Conservation (phyloP, 208 protist genomes). For the Trypanosoma cruzi region DNA sequence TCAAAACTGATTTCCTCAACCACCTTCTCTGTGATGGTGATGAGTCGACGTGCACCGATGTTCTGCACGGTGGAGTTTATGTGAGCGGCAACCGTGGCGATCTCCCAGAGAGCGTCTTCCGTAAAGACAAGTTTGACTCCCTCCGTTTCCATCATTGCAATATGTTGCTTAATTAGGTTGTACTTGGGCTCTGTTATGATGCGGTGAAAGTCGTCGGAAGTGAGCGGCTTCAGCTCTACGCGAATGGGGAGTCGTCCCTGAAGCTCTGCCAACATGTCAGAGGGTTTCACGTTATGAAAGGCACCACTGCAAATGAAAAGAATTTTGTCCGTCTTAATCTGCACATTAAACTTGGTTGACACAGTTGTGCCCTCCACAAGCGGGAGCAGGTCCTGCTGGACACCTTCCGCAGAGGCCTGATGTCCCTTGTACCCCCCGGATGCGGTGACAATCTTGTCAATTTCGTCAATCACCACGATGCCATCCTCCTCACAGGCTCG, state of each 20-base stretch:
- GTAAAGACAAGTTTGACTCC: conserved; percentile 95
- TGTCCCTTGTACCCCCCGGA: conserved; percentile 88
- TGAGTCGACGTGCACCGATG: conserved; percentile 97
- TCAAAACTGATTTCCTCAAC: conserved; percentile 97
- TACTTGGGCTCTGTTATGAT: conserved; percentile 98
- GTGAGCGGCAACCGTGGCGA: conserved; percentile 94
- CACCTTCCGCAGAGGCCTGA: conserved; percentile 96
- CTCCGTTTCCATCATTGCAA: conserved; percentile 96
- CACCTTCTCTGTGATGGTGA: conserved; percentile 97
- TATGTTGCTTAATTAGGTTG: conserved; percentile 96
- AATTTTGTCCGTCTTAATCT: conserved; percentile 98
- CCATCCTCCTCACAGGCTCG: conserved; percentile 96
- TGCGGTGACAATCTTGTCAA: conserved; percentile 98
- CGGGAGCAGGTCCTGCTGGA: conserved; percentile 98
- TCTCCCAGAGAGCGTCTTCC: conserved; percentile 94
- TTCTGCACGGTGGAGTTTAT: conserved; percentile 98
- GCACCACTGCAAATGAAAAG: conserved; percentile 98
- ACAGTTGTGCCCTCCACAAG: conserved; percentile 98
- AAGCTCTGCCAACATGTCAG: conserved; percentile 95
- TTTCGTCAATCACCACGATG: conserved; percentile 99
- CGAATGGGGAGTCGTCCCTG: conserved; percentile 98
- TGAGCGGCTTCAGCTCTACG: conserved; percentile 97
- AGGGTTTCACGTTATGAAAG: conserved; percentile 96
- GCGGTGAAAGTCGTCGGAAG: conserved; percentile 95
- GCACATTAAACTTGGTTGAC: conserved; percentile 96